phyloP scores from a whole-genome alignment of 148 eudicot species.

The Chenopodium berlandieri region DNA sequence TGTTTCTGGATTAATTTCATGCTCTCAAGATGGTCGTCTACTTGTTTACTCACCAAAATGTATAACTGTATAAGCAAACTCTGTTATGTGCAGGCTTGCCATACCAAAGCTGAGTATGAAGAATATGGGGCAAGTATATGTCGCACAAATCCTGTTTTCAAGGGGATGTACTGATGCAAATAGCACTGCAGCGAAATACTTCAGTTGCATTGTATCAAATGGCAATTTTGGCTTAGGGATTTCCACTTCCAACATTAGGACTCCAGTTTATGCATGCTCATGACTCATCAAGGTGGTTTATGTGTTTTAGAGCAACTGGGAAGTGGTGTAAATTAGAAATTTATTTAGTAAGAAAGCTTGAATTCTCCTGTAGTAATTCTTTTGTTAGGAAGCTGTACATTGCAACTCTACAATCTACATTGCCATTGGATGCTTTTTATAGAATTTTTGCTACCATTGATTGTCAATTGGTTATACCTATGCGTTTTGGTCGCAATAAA shows the following conservation, averaged over 20 bases:
- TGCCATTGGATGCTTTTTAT: conserved; percentile 19
- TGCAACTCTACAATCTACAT: not conserved
- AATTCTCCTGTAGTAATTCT: not conserved
- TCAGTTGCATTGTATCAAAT: conserved; percentile 8
- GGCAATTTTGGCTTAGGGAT: conserved; percentile 16
- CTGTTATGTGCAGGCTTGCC: conserved; percentile 66
- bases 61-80: not conserved
- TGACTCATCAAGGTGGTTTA: not conserved
- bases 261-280: not conserved
- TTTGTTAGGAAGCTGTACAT: conserved; percentile 21
- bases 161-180: conserved; percentile 81
- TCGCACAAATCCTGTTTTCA: conserved; percentile 94
- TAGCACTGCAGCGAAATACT: not conserved
- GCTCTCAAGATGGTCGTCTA: not conserved
- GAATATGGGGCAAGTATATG: conserved; percentile 97
- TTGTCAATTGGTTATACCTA: conserved; percentile 15
- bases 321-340: conserved; percentile 28
- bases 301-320: not conserved
- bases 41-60: not conserved
- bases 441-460: not conserved
- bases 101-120: conserved; percentile 94
- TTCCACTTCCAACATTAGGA: not conserved
- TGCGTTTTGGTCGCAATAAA: not conserved
- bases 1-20: not conserved
- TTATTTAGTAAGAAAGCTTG: conserved; percentile 22